Base-by-base conservation (phyloP, 495 filamentous ascomycete species). In the Oidiodendron maius region DNA sequence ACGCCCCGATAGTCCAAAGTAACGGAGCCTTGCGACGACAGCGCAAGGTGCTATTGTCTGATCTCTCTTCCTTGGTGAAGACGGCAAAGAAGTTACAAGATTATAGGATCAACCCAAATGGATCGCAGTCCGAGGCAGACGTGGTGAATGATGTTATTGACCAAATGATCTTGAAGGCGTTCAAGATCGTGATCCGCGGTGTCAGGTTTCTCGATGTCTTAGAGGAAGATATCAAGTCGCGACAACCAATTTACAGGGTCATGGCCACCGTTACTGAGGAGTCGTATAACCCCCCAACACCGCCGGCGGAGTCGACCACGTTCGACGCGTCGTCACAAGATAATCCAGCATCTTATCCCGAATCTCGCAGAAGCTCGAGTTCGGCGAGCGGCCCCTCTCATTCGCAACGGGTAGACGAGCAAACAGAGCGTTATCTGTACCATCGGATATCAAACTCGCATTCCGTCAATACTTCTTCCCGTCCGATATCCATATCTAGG, bases 201-300 rank as follows among this genome's bases (percentile, higher is more conserved):
- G 89, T 96, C 43, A 77, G 82, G 50, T 96, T 99, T 61, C 72
- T 96, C n/a, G 94, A 99, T 59, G 74, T 90, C 3, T 85, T 89
- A 74, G 81, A 88, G 20, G 81, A 91, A 47, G 85, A 89, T 53
- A 67, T 69, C 25, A 63, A 64, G 30, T 51, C 63, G 12, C 67
- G 70, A 22, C 59, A 66, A 44, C 77, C 82, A 24, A 71, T 77
- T 37, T 66, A 74, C 35, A 69, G 63, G 21, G 62, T 83, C 35
- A 78, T 78, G 65, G 71, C 76, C 48, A 81, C 82, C 21, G 76
- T 84, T 38, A 71, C 75, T 17, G 80, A 84, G 55, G 72, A 86
- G 53, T 70, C 73, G 18, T 68, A 72, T 50, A 69, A 83, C 44
- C 85, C 86, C 35, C 82, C 78, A 25, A 93, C 87, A 20, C 86